Percentiles rank a stretch among this genome's conserved stretches.
Evolutionary conservation across 2,329 filamentous ascomycete species (phyloP).

Genomic region (Phaeophleospora eucalypticola): DNA sequence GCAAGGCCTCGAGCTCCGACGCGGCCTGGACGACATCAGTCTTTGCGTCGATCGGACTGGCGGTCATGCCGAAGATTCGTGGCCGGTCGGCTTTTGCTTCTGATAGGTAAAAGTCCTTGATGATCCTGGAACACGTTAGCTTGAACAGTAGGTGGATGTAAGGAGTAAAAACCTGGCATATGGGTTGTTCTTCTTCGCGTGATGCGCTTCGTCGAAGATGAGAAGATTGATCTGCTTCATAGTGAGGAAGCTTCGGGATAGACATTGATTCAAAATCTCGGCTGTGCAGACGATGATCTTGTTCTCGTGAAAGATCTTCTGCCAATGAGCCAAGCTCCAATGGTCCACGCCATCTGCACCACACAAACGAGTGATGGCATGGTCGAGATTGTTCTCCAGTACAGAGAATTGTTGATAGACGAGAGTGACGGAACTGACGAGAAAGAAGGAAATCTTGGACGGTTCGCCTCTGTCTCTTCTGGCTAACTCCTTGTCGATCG

Average conservation of each 20-base stretch:
- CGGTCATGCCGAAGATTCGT: slow-evolving; percentile 91
- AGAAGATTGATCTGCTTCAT: slow-evolving; percentile 85
- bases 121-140: slow-evolving; percentile 53
- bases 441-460: slow-evolving; percentile 73
- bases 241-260: slow-evolving; percentile 72
- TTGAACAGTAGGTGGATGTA: neutral
- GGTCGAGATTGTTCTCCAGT: slow-evolving; percentile 73
- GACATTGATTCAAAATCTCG: slow-evolving; percentile 73
- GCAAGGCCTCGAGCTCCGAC: slow-evolving; percentile 65
- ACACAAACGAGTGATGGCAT: slow-evolving; percentile 68
- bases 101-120: slow-evolving; percentile 75
- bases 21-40: slow-evolving; percentile 66
- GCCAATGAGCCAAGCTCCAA: slow-evolving; percentile 59
- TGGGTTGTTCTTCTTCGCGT: slow-evolving; percentile 88
- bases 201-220: slow-evolving; percentile 94
- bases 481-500: slow-evolving; percentile 72
- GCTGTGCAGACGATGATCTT: slow-evolving; percentile 92
- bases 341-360: slow-evolving; percentile 63
- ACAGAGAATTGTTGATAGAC: slow-evolving; percentile 87
- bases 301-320: slow-evolving; percentile 55
- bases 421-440: slow-evolving; percentile 81
- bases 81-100: slow-evolving; percentile 54
- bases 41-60: slow-evolving; percentile 85
- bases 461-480: slow-evolving; percentile 57
- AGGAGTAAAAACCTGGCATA: slow-evolving; percentile 60